Percentiles rank a stretch among this genome's conserved stretches.
These are phyloP conservation scores for Penicillium longicatenatum DNA, from an alignment of 495 filamentous ascomycete species.

Conservation along the genomic window DNA sequence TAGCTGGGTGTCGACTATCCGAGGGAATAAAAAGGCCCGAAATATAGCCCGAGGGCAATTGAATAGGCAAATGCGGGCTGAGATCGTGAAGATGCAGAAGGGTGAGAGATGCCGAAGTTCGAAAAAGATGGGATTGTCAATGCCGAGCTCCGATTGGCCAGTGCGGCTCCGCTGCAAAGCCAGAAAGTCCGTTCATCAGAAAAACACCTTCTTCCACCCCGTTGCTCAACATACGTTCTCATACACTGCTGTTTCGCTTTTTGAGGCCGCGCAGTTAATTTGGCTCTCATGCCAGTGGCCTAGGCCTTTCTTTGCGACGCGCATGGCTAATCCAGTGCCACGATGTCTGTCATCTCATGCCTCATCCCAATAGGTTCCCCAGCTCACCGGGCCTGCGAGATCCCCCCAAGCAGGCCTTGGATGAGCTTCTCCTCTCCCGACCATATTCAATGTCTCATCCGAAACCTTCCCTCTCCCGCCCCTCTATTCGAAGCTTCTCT, in stretches of 20 bases:
- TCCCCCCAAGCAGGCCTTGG: conserved; percentile 48
- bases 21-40: not conserved
- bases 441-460: conserved; percentile 36
- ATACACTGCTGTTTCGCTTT: conserved; percentile 11
- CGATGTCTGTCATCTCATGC: conserved; percentile 67
- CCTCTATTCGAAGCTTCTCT: conserved; percentile 38
- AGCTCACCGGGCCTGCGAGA: conserved; percentile 54
- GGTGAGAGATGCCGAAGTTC: conserved; percentile 1
- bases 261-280: conserved; percentile 16
- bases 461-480: conserved; percentile 30
- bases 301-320: conserved; percentile 31
- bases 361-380: conserved; percentile 56
- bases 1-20: not conserved
- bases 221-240: not conserved
- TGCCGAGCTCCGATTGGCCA: conserved; percentile 44
- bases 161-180: conserved; percentile 43
- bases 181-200: conserved; percentile 35
- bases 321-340: conserved; percentile 51
- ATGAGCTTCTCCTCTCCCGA: conserved; percentile 37
- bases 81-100: conserved; percentile 9
- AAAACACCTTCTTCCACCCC: conserved; percentile 25
- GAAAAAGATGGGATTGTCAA: conserved; percentile 46
- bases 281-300: conserved; percentile 20
- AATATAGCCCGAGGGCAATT: not conserved
- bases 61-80: not conserved